These are phyloP conservation scores for Camellia sinensis DNA, from an alignment of 148 eudicot genomes.

Conservation along the genomic window DNA sequence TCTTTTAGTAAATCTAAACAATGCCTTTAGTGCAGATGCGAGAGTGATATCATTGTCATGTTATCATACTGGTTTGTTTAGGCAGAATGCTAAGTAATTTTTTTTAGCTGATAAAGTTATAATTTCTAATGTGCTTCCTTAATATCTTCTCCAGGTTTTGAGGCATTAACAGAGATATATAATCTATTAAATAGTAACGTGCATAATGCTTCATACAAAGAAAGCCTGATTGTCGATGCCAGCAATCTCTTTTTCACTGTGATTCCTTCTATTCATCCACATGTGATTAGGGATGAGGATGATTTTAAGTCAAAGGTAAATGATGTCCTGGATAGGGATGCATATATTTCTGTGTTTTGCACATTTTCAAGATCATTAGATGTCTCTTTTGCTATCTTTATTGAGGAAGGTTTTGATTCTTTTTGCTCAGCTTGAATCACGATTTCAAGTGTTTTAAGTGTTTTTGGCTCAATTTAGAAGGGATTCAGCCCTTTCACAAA, in stretches of 20 bases:
- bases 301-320: constrained; percentile 91
- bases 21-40: background rate
- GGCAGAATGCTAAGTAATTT: background rate
- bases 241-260: constrained; percentile 95
- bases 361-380: background rate
- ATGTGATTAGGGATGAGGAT: constrained; percentile 89
- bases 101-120: constrained; percentile 10
- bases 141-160: constrained; percentile 60
- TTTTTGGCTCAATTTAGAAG: background rate
- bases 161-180: constrained; percentile 93
- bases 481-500: too few relatives aligned
- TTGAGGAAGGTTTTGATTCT: background rate
- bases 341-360: background rate
- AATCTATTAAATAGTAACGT: constrained; percentile 49
- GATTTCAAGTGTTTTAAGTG: background rate
- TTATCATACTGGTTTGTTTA: background rate
- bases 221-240: constrained; percentile 84
- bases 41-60: background rate
- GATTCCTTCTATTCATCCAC: constrained; percentile 96
- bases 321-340: background rate
- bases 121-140: background rate
- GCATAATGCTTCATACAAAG: constrained; percentile 52
- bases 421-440: background rate
- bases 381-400: background rate
- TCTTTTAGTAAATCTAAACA: background rate